These are phyloP conservation scores for Sporothrix brasiliensis DNA, from an alignment of 2,329 filamentous ascomycete genomes.

Conservation along the genomic window DNA sequence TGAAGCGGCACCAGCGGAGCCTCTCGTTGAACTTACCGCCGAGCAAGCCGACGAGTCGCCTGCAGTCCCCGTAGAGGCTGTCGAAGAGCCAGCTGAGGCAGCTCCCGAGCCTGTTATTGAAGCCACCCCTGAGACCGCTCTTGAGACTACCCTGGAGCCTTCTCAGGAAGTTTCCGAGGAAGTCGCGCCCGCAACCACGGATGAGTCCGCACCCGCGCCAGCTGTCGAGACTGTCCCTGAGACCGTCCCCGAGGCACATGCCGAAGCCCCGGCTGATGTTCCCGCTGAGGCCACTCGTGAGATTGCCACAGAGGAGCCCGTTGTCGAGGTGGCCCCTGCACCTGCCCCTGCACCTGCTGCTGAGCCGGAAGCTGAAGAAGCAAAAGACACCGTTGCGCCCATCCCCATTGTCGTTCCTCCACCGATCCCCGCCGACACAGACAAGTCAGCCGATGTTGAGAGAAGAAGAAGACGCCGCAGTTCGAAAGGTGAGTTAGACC, in stretches of 20 bases:
- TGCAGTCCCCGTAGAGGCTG: background rate
- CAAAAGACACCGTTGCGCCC: slow-evolving; percentile 11
- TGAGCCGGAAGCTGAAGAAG: slow-evolving; percentile 11
- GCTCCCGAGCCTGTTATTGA: background rate
- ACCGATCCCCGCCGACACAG: background rate
- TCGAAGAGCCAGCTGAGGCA: background rate
- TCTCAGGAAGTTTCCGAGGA: background rate
- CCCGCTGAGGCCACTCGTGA: background rate
- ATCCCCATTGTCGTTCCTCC: slow-evolving; percentile 17
- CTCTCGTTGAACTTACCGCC: background rate
- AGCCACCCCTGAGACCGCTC: background rate
- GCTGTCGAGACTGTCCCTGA: background rate
- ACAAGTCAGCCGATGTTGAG: slow-evolving; percentile 13
- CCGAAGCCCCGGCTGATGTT: background rate
- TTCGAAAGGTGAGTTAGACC: slow-evolving; percentile 24
- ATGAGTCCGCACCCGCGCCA: background rate
- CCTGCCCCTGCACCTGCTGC: background rate
- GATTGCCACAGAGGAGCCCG: background rate
- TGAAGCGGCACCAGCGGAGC: background rate
- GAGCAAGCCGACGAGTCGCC: background rate
- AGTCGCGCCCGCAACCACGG: too few species aligned
- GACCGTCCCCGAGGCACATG: background rate
- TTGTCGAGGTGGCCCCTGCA: background rate
- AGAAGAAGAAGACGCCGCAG: slow-evolving; percentile 24
- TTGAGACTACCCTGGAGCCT: background rate